A percentile compares a stretch with the other conserved stretches of the same genome.
Evolutionary conservation across 257 asterid genomes (phyloP).

Genomic region (Jasminum sambac): DNA sequence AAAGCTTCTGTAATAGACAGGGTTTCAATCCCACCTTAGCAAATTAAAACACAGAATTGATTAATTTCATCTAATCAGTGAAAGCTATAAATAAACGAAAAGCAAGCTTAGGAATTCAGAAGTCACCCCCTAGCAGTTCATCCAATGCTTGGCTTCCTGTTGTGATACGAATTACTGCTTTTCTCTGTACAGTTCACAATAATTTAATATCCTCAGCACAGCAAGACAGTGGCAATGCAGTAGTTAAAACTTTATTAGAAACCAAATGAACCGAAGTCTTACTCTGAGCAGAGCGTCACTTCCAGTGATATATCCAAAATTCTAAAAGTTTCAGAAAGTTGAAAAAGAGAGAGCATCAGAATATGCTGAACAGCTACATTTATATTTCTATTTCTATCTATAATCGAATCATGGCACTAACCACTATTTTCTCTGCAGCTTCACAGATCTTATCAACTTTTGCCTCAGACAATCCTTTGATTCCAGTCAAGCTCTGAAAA

Average conservation of each 20-base stretch:
- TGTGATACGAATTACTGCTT: slow-evolving; percentile 75
- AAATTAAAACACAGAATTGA: slow-evolving; percentile 17
- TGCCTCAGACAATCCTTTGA: slow-evolving; percentile 97
- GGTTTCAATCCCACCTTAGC: slow-evolving; percentile 88
- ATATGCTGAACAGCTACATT: slow-evolving; percentile 12
- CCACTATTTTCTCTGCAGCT: slow-evolving; percentile 99
- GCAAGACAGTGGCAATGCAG: not conserved
- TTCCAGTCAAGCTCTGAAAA: slow-evolving; percentile 79
- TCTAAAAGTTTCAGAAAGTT: slow-evolving; percentile 42
- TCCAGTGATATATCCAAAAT: slow-evolving; percentile 93
- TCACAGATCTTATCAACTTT: slow-evolving; percentile 97
- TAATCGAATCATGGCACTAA: slow-evolving; percentile 32
- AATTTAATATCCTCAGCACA: slow-evolving; percentile 12
- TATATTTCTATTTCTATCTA: not conserved
- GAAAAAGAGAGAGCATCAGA: slow-evolving; percentile 27
- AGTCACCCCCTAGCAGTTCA: slow-evolving; percentile 86
- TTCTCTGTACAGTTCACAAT: slow-evolving; percentile 55
- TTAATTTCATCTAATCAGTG: not conserved
- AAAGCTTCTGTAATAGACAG: slow-evolving; percentile 89
- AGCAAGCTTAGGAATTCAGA: slow-evolving; percentile 13
- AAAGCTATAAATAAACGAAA: slow-evolving; percentile 15
- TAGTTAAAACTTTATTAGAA: slow-evolving; percentile 8
- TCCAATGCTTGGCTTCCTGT: slow-evolving; percentile 98
- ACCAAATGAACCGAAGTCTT: slow-evolving; percentile 30
- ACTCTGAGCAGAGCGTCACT: slow-evolving; percentile 94